Conservation (phyloP, 306 rosid genomes). For the Cucurbita maxima region DNA sequence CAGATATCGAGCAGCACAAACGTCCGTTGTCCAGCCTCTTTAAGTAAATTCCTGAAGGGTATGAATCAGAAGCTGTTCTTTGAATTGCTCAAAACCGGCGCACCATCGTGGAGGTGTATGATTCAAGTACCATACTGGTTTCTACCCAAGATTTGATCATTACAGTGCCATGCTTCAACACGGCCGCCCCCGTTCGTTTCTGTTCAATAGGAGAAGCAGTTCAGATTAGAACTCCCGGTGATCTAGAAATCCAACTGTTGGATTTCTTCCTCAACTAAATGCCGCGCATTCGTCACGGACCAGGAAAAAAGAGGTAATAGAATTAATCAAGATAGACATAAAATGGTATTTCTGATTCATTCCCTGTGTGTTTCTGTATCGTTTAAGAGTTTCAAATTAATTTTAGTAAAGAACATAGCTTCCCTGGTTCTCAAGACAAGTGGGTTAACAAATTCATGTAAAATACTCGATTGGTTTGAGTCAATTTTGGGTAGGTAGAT, state of each 20-base stretch:
- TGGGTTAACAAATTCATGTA: background rate
- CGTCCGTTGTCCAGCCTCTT: constrained; percentile 38
- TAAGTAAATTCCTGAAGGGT: constrained; percentile 10
- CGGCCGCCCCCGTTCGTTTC: background rate
- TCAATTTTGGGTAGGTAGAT: background rate
- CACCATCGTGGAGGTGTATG: background rate
- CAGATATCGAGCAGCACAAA: background rate
- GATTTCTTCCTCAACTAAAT: background rate
- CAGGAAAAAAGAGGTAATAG: background rate
- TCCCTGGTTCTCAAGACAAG: background rate
- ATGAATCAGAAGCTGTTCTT: background rate
- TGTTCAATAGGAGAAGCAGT: background rate
- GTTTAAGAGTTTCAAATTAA: background rate
- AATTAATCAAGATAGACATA: background rate
- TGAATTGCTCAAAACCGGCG: background rate
- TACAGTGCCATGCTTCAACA: background rate
- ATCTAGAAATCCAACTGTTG: background rate
- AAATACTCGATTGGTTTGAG: background rate
- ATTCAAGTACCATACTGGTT: background rate
- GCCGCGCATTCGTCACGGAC: background rate
- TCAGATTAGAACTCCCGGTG: background rate
- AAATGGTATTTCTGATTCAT: background rate
- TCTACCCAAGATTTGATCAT: background rate
- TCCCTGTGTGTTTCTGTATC: background rate
- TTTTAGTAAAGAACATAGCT: background rate